Evolutionary conservation across 345 rosid genomes (phyloP).

Genomic region (Rhizophora mangle): DNA sequence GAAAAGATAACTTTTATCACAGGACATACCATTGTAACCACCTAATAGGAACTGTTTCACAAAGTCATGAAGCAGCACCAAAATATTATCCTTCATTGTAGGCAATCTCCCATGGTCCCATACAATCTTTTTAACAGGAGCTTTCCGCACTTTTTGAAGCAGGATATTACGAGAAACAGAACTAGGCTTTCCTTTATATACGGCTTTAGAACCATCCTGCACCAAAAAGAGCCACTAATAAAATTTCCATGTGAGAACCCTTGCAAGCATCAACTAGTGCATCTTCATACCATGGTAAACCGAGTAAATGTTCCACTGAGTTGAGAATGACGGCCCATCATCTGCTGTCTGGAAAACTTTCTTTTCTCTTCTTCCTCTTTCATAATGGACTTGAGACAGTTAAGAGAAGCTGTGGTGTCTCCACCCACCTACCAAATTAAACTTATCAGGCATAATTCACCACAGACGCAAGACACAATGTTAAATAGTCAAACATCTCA

Average conservation of each 20-base stretch:
- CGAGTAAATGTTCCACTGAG: constrained; percentile 88
- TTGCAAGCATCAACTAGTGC: constrained; percentile 5
- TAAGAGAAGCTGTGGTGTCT: constrained; percentile 45
- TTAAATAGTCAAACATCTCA: too few species aligned
- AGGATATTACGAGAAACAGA: constrained; percentile 35
- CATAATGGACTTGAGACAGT: constrained; percentile 68
- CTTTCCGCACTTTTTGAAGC: constrained; percentile 39
- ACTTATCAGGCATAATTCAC: background rate
- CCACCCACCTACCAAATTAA: constrained; percentile 39
- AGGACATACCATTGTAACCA: constrained; percentile 72
- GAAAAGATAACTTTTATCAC: constrained; percentile 7
- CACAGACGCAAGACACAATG: too few species aligned
- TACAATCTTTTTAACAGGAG: constrained; percentile 49
- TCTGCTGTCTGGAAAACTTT: constrained; percentile 52
- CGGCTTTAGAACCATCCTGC: constrained; percentile 85
- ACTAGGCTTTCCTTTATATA: constrained; percentile 60
- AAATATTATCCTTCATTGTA: constrained; percentile 43
- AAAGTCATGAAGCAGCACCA: constrained; percentile 72
- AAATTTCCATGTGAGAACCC: constrained; percentile 9
- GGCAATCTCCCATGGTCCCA: constrained; percentile 60
- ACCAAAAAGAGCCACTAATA: background rate
- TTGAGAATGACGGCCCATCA: constrained; percentile 59
- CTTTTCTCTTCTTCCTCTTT: constrained; percentile 62
- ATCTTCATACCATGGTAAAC: constrained; percentile 60
- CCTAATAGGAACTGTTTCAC: constrained; percentile 74